Evolutionary conservation across 2,329 filamentous ascomycete species (phyloP).

Genomic region (Aspergillus sclerotialis): DNA sequence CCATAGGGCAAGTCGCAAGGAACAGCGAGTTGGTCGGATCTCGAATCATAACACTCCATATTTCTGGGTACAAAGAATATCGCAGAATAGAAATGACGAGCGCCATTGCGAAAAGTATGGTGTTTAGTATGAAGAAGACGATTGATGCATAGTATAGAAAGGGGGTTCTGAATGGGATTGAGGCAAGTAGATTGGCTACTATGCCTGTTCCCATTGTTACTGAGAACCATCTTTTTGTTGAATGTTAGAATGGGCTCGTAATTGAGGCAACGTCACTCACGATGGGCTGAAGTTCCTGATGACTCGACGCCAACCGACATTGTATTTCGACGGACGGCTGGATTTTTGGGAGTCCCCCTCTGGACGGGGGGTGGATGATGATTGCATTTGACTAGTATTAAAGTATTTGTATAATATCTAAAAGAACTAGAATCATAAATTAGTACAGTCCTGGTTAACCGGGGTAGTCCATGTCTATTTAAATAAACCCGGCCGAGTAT

Average conservation of each 20-base stretch:
- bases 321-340: slow-evolving; percentile 9
- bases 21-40: slow-evolving; percentile 61
- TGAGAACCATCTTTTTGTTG: slow-evolving; percentile 47
- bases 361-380: not conserved
- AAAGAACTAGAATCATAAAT: not conserved
- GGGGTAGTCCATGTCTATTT: not conserved
- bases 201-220: slow-evolving; percentile 64
- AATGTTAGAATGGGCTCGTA: not conserved
- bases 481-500: slow-evolving; percentile 5
- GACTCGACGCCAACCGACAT: slow-evolving; percentile 30
- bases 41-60: slow-evolving; percentile 57
- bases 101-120: slow-evolving; percentile 51
- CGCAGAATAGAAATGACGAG: slow-evolving; percentile 50
- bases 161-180: slow-evolving; percentile 52
- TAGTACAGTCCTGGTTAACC: not conserved
- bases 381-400: not conserved
- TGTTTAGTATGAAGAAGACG: slow-evolving; percentile 55
- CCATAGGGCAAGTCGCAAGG: slow-evolving; percentile 59
- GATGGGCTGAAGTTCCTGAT: slow-evolving; percentile 51
- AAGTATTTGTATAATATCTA: not conserved
- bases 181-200: slow-evolving; percentile 55
- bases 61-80: slow-evolving; percentile 55
- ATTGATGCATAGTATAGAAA: slow-evolving; percentile 56
- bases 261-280: slow-evolving; percentile 27
- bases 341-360: not conserved